phyloP scores from a whole-genome alignment of 768 basidiomycete genomes.

The Leucocoprinus leucothites region DNA sequence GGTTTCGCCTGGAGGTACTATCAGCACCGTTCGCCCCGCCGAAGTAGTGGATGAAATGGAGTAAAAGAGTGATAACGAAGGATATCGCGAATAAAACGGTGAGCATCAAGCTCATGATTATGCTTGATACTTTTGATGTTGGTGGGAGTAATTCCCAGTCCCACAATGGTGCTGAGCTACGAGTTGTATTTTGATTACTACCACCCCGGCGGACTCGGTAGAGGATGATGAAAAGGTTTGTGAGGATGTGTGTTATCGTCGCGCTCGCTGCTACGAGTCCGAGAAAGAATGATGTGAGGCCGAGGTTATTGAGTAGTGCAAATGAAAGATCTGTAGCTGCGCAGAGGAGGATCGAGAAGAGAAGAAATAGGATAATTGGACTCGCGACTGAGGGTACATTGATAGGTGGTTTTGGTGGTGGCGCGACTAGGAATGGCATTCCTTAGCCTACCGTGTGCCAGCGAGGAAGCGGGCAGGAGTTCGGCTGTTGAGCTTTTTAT shows the following conservation, averaged over 20 bases:
- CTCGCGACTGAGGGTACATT: neutral
- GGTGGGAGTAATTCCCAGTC: neutral
- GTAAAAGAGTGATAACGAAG: neutral
- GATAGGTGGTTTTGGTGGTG: neutral
- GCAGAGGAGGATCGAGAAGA: neutral
- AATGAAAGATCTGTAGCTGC: neutral
- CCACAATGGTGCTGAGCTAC: too few species aligned
- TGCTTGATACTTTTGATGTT: neutral
- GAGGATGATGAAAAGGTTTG: neutral
- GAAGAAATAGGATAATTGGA: neutral
- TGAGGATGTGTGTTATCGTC: neutral
- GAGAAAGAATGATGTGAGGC: slow-evolving; percentile 3
- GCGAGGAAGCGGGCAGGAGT: too few species aligned
- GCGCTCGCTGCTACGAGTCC: neutral
- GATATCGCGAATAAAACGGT: neutral
- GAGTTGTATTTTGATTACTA: too few species aligned
- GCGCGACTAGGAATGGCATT: too few species aligned
- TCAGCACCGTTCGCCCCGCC: neutral
- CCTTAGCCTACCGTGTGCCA: too few species aligned
- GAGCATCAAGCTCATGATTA: neutral
- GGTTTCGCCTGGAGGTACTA: too few species aligned
- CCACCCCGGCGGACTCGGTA: neutral
- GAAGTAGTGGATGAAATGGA: neutral
- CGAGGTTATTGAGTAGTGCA: neutral
- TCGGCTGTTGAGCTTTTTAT: too few species aligned